Evolutionary conservation across 2,329 filamentous ascomycete species (phyloP), one percentile per base, ranked within the genome.

Genomic region (Colletotrichum zoysiae): DNA sequence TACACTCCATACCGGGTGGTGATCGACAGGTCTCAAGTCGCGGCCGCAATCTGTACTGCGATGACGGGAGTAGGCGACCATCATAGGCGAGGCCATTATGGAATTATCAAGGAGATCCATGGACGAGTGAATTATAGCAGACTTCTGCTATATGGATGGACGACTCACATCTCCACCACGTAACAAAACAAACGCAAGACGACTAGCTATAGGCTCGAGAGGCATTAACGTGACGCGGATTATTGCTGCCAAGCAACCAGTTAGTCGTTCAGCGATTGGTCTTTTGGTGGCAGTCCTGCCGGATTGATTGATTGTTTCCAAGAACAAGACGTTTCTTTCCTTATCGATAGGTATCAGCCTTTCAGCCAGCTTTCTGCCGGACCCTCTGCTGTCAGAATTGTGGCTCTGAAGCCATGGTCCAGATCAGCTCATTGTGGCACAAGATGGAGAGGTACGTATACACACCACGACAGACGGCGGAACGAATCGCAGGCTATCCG

Each of bases 181-280:
- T 44, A 30, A 12, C 50, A 26, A 67, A 68, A 68, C 66, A 61
- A 61, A 64, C 57, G 53, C 64, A 68, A 65, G 48, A 40, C 35
- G 35, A 66, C 18, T n/a, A 9, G 14, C 18, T n/a, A 46, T 18
- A 55, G 51, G 26, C 30, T 58, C 30, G 35, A 58, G 42, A 62
- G 67, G 70, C 77, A 76, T 75, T 77, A 77, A 74, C 77, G 76
- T 77, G 74, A 76, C 71, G 72, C 74, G 65, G 73, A 60, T 60
- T 76, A 55, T 73, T 73, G 67, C 26, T 57, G 70, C 67, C 67
- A 62, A 73, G 67, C 44, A 50, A 51, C 58, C 12, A 30, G 30
- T 51, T 26, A 56, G 48, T 70, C 48, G 55, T 56, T 48, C 59
- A 60, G 59, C 50, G 60, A 65, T 64, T 65, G 70, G 59, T 23